These are phyloP conservation scores for Xylariaceae sp. DNA, from an alignment of 2,329 filamentous ascomycete species.

Conservation along the genomic window DNA sequence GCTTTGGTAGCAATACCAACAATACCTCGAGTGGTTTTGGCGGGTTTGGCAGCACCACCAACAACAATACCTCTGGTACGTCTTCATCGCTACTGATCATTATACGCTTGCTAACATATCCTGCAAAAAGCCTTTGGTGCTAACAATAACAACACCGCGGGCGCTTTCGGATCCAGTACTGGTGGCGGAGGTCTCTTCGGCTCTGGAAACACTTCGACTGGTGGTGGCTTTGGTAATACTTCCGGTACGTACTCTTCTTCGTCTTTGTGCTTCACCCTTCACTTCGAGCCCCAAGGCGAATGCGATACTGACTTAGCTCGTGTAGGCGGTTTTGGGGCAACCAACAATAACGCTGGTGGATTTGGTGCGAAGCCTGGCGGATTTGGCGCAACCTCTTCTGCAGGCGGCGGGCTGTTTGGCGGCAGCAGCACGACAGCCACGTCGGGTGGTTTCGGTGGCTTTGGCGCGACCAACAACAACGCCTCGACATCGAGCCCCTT, in stretches of 20 bases:
- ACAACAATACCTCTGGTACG: constrained; percentile 48
- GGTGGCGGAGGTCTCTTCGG: constrained; percentile 35
- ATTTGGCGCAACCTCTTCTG: constrained; percentile 33
- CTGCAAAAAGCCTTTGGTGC: constrained; percentile 28
- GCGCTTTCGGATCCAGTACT: constrained; percentile 27
- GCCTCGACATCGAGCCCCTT: constrained; percentile 34
- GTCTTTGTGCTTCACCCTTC: background rate
- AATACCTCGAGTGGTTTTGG: constrained; percentile 49
- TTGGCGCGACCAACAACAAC: constrained; percentile 27
- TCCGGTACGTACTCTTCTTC: constrained; percentile 30
- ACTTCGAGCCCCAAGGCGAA: background rate
- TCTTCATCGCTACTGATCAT: constrained; percentile 19
- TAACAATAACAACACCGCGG: constrained; percentile 29
- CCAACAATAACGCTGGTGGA: constrained; percentile 33
- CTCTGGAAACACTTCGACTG: constrained; percentile 9
- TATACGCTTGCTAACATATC: constrained; percentile 14
- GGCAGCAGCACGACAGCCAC: constrained; percentile 24
- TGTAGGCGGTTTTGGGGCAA: constrained; percentile 39
- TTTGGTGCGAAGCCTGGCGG: constrained; percentile 39
- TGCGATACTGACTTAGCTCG: constrained; percentile 14
- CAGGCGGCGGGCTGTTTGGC: constrained; percentile 27
- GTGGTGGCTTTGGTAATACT: constrained; percentile 12
- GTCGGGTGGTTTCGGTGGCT: constrained; percentile 39
- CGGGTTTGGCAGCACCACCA: constrained; percentile 48
- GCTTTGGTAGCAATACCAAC: constrained; percentile 54